Percentiles rank a stretch among this genome's conserved stretches.
Evolutionary conservation across 805 yeast species (phyloP).

Genomic region (Kazachstania africana): DNA sequence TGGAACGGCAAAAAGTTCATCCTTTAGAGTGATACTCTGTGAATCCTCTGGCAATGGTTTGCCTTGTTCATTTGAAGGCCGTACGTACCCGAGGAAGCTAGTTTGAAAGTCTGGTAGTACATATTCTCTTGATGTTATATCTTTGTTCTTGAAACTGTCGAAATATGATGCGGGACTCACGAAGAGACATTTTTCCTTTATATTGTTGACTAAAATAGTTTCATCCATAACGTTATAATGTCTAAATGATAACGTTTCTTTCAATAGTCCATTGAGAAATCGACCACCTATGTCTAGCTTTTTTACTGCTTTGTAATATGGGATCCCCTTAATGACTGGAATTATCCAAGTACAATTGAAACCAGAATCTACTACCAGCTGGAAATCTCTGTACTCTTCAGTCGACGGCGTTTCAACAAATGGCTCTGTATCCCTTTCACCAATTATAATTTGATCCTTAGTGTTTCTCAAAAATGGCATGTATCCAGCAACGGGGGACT

Average conservation of each 20-base stretch:
- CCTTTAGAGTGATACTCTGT: slow-evolving; percentile 58
- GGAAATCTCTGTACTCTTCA: slow-evolving; percentile 42
- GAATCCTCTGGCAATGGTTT: slow-evolving; percentile 32
- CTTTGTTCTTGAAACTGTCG: slow-evolving; percentile 20
- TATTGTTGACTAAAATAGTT: slow-evolving; percentile 67
- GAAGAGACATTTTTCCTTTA: slow-evolving; percentile 52
- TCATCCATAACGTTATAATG: slow-evolving; percentile 93
- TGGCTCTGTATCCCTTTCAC: too few species aligned
- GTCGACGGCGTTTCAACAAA: neutral
- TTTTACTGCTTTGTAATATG: slow-evolving; percentile 64
- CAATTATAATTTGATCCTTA: slow-evolving; percentile 9
- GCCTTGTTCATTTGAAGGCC: slow-evolving; percentile 28
- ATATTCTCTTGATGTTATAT: slow-evolving; percentile 44
- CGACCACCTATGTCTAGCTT: slow-evolving; percentile 83
- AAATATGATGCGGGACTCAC: slow-evolving; percentile 39
- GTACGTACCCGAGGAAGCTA: slow-evolving; percentile 64
- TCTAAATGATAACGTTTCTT: slow-evolving; percentile 78
- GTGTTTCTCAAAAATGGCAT: slow-evolving; percentile 45
- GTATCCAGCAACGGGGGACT: slow-evolving; percentile 50
- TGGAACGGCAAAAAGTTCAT: slow-evolving; percentile 82
- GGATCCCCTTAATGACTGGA: slow-evolving; percentile 71
- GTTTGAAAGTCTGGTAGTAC: slow-evolving; percentile 82
- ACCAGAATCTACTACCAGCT: slow-evolving; percentile 78
- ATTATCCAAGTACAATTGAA: slow-evolving; percentile 77
- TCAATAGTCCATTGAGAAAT: slow-evolving; percentile 64